Evolutionary conservation across 495 filamentous ascomycete species (phyloP).

Genomic region (Saxispiralis lemnorum): DNA sequence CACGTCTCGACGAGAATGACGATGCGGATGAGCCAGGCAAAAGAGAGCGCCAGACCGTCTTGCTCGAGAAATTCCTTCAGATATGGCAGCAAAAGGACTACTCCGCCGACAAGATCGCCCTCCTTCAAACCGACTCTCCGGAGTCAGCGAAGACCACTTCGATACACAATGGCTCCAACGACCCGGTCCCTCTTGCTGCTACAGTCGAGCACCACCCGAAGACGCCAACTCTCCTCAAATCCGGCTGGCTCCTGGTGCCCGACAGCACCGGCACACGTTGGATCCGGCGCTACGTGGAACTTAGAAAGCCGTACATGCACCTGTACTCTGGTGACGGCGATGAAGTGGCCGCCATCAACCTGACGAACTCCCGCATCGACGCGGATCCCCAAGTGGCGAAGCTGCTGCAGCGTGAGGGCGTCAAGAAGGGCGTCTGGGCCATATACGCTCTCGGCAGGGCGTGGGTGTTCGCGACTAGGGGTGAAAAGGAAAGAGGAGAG

Average conservation of each 20-base stretch:
- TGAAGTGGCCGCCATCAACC: slow-evolving; percentile 72
- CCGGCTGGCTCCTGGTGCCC: slow-evolving; percentile 68
- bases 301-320: slow-evolving; percentile 82
- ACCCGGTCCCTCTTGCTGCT: slow-evolving; percentile 33
- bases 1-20: neutral
- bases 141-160: slow-evolving; percentile 19
- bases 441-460: slow-evolving; percentile 86
- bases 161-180: slow-evolving; percentile 25
- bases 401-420: slow-evolving; percentile 38
- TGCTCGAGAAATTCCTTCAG: slow-evolving; percentile 53
- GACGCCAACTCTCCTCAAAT: slow-evolving; percentile 50
- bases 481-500: slow-evolving; percentile 75
- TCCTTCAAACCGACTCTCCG: slow-evolving; percentile 43
- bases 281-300: slow-evolving; percentile 81
- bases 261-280: slow-evolving; percentile 57
- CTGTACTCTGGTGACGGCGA: slow-evolving; percentile 74
- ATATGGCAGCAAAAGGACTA: slow-evolving; percentile 69
- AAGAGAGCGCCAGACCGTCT: slow-evolving; percentile 19
- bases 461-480: slow-evolving; percentile 78
- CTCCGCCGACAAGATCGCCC: slow-evolving; percentile 45
- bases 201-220: slow-evolving; percentile 53
- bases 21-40: slow-evolving; percentile 4
- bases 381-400: slow-evolving; percentile 71
- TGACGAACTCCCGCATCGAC: slow-evolving; percentile 71
- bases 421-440: slow-evolving; percentile 58